These are phyloP conservation scores for Vigna reflexopilosa DNA, from an alignment of 306 rosid species.

Conservation along the genomic window DNA sequence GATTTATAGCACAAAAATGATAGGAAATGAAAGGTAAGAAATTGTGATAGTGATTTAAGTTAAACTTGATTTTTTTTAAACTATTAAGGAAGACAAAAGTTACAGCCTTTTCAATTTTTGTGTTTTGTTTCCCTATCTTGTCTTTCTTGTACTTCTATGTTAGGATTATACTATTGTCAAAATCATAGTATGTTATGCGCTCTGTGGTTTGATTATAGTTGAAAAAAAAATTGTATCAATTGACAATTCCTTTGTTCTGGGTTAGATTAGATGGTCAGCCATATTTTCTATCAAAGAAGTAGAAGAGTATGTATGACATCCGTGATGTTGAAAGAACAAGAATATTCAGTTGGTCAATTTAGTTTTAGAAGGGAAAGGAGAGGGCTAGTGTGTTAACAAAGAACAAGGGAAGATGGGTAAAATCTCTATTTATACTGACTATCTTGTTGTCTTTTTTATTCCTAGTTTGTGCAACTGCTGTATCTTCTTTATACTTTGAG, in stretches of 20 bases:
- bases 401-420: background rate
- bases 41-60: slow-evolving; percentile 6
- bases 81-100: background rate
- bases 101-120: background rate
- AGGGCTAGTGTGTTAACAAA: background rate
- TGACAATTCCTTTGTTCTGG: background rate
- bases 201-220: slow-evolving; percentile 2
- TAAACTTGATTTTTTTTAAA: slow-evolving; percentile 10
- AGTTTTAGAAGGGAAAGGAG: background rate
- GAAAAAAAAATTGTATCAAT: background rate
- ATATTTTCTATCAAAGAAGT: background rate
- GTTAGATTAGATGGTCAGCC: background rate
- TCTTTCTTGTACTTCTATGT: slow-evolving; percentile 5
- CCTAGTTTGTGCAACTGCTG: background rate
- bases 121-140: background rate
- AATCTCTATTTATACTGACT: slow-evolving; percentile 8
- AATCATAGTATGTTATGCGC: background rate
- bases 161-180: background rate
- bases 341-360: slow-evolving; percentile 7
- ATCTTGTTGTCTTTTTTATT: background rate
- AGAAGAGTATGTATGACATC: background rate
- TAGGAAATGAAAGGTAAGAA: slow-evolving; percentile 20
- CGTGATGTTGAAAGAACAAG: background rate
- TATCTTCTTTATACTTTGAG: background rate
- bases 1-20: background rate